Evolutionary conservation across 345 rosid genomes (phyloP).

Genomic region (Citrus sp.): DNA sequence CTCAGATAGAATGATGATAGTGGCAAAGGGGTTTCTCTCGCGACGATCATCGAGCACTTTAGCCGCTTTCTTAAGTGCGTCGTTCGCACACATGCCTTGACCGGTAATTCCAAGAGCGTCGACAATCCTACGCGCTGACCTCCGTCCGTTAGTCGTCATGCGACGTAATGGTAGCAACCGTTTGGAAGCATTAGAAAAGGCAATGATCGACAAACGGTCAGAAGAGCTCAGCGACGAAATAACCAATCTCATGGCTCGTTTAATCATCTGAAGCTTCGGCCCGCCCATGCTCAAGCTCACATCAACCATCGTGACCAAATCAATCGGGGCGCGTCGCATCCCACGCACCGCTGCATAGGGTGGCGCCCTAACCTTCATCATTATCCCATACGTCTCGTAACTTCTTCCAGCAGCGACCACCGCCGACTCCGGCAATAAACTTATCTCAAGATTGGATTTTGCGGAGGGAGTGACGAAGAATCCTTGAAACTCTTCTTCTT

Average conservation of each 20-base stretch:
- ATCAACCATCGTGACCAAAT: slow-evolving; percentile 65
- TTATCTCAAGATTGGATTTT: neutral
- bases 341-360: slow-evolving; percentile 27
- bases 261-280: slow-evolving; percentile 46
- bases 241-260: slow-evolving; percentile 58
- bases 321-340: slow-evolving; percentile 55
- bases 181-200: slow-evolving; percentile 67
- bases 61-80: slow-evolving; percentile 84
- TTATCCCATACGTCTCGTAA: slow-evolving; percentile 52
- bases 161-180: slow-evolving; percentile 61
- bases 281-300: slow-evolving; percentile 52
- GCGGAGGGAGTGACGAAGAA: slow-evolving; percentile 37
- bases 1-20: slow-evolving; percentile 58
- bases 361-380: slow-evolving; percentile 65
- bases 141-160: slow-evolving; percentile 71
- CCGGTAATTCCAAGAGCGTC: slow-evolving; percentile 59
- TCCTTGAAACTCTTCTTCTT: slow-evolving; percentile 62
- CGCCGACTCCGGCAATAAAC: slow-evolving; percentile 58
- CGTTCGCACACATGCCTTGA: slow-evolving; percentile 54
- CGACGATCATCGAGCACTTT: slow-evolving; percentile 88
- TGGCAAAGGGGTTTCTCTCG: slow-evolving; percentile 59
- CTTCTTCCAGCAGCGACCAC: slow-evolving; percentile 50
- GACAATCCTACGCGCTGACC: slow-evolving; percentile 60
- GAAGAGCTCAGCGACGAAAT: slow-evolving; percentile 51
- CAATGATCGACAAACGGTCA: slow-evolving; percentile 81